These are phyloP conservation scores for Zasmidium angulare DNA, from an alignment of 2,329 filamentous ascomycete genomes.

Conservation along the genomic window DNA sequence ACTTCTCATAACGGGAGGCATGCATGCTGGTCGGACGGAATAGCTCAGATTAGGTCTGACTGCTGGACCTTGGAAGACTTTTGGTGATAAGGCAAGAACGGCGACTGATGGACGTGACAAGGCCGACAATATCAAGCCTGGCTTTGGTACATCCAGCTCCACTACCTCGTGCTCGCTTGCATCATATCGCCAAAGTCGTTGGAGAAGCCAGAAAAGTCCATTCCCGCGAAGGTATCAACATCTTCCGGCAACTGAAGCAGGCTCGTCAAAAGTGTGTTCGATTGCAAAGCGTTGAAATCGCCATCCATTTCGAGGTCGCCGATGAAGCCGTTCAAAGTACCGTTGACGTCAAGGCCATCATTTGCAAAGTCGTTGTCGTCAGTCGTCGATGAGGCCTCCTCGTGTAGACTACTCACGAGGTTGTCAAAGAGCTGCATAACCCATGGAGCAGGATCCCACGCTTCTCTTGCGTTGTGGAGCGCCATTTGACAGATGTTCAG, in stretches of 20 bases:
- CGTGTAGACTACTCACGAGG: no score
- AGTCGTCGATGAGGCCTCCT: no score
- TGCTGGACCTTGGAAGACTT: no score
- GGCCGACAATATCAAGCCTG: no score
- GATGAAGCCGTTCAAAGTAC: not conserved
- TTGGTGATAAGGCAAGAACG: not conserved
- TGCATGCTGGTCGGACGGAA: slow-evolving; percentile 32
- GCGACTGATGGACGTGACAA: not conserved
- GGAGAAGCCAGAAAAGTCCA: not conserved
- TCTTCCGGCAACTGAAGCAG: not conserved
- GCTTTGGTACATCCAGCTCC: no score
- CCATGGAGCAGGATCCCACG: not conserved
- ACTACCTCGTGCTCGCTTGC: not conserved
- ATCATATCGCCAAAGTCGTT: not conserved
- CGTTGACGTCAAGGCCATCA: not conserved
- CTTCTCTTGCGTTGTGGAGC: not conserved
- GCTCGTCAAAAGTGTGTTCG: not conserved
- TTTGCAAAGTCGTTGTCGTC: not conserved
- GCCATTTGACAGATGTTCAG: not conserved
- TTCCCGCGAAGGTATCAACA: not conserved
- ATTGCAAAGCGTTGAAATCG: not conserved
- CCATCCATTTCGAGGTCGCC: not conserved
- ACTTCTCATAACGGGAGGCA: slow-evolving; percentile 39
- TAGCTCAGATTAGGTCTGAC: not conserved
- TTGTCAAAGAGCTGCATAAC: not conserved